These are phyloP conservation scores for Cytospora paraplurivora DNA, from an alignment of 2,329 filamentous ascomycete species.

Conservation along the genomic window DNA sequence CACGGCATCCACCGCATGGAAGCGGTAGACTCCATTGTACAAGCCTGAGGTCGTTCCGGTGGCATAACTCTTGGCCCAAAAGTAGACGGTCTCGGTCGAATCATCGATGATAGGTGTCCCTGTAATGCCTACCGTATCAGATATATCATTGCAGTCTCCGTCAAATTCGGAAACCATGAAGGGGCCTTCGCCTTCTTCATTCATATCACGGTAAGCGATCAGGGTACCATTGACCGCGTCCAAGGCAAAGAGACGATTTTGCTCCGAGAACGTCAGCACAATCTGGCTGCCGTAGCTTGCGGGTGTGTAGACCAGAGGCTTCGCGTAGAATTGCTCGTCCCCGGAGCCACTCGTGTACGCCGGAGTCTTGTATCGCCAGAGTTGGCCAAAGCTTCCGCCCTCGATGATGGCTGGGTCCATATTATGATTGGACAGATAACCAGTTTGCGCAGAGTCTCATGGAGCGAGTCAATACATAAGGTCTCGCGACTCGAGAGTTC, in stretches of 20 bases:
- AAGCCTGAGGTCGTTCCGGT: conserved; percentile 12
- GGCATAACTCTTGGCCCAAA: conserved; percentile 28
- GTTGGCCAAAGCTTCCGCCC: conserved; percentile 35
- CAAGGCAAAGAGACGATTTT: conserved; percentile 60
- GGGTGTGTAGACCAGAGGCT: conserved; percentile 55
- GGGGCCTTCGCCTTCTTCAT: conserved; percentile 42
- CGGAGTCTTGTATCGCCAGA: conserved; percentile 33
- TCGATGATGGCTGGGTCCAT: conserved; percentile 42
- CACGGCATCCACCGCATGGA: conserved; percentile 28
- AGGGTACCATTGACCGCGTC: conserved; percentile 57
- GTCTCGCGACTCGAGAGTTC: not conserved
- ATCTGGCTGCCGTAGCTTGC: conserved; percentile 46
- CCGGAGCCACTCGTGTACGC: conserved; percentile 10
- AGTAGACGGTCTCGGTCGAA: conserved; percentile 43
- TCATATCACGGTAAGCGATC: conserved; percentile 41
- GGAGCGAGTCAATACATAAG: not conserved
- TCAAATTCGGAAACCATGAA: conserved; percentile 49
- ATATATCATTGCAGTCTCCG: conserved; percentile 53
- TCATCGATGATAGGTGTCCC: conserved; percentile 51
- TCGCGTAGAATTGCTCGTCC: conserved; percentile 45
- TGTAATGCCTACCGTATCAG: conserved; percentile 48
- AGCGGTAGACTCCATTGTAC: conserved; percentile 23
- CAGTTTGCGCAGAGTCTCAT: conserved; percentile 32
- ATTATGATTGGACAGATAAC: conserved; percentile 41
- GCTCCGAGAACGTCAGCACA: conserved; percentile 58